phyloP scores from a whole-genome alignment of 164 flowering plant genomes.

The Echeveria elegans region DNA sequence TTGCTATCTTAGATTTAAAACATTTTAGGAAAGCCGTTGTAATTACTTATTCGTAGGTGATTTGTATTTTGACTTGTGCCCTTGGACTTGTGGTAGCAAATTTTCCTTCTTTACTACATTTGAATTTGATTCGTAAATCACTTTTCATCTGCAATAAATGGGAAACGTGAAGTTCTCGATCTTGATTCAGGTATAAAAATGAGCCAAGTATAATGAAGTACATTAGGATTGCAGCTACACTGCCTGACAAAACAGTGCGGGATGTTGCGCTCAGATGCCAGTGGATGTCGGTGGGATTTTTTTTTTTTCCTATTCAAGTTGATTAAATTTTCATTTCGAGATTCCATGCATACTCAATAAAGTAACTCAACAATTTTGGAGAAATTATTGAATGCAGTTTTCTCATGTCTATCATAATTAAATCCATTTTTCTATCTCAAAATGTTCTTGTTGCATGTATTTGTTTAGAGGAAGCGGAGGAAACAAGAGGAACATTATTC shows the following conservation, averaged over 20 bases:
- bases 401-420: too few species aligned
- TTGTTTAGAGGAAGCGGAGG: constrained; percentile 65
- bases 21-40: neutral
- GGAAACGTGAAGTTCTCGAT: constrained; percentile 1
- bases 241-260: constrained; percentile 83
- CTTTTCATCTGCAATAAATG: too few species aligned
- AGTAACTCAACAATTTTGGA: too few species aligned
- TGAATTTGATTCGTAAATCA: too few species aligned
- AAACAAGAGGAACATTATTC: constrained; percentile 52
- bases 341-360: too few species aligned
- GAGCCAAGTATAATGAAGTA: constrained; percentile 80
- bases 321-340: too few species aligned
- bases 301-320: too few species aligned
- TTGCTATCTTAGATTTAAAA: neutral
- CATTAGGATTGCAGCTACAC: constrained; percentile 71
- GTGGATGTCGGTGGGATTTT: constrained; percentile 76
- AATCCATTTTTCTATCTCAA: neutral
- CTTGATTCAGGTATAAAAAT: constrained; percentile 38
- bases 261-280: constrained; percentile 96
- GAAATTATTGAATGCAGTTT: too few species aligned
- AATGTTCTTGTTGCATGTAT: neutral
- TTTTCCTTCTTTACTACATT: neutral
- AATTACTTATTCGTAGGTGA: neutral
- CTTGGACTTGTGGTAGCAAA: neutral
- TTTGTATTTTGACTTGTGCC: neutral